phyloP scores from a whole-genome alignment of 257 asterid genomes.

The Capsicum baccatum region DNA sequence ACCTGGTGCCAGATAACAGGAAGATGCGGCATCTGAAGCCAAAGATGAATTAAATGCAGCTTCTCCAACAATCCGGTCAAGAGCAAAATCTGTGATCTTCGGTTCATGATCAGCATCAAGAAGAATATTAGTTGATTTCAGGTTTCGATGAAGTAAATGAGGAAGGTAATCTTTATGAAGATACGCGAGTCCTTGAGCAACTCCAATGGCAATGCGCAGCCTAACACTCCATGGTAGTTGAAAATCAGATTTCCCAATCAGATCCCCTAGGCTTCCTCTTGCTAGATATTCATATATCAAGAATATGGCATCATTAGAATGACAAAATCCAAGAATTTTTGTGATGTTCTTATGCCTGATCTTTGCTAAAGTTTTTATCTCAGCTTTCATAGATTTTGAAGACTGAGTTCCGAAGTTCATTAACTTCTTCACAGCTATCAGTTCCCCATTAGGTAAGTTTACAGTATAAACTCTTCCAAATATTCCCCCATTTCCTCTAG shows the following conservation, averaged over 20 bases:
- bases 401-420: constrained; percentile 53
- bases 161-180: constrained; percentile 80
- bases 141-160: constrained; percentile 69
- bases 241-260: constrained; percentile 50
- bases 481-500: constrained; percentile 55
- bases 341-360: constrained; percentile 74
- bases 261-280: constrained; percentile 77
- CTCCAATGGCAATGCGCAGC: constrained; percentile 69
- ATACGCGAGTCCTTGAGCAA: constrained; percentile 86
- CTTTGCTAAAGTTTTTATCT: constrained; percentile 77
- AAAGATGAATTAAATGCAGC: constrained; percentile 52
- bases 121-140: constrained; percentile 73
- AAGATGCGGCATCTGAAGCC: constrained; percentile 48
- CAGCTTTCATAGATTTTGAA: constrained; percentile 46
- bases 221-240: constrained; percentile 65
- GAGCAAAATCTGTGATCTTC: constrained; percentile 71
- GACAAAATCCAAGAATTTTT: constrained; percentile 80
- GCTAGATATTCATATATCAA: constrained; percentile 74
- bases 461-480: constrained; percentile 72
- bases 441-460: constrained; percentile 76
- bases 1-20: constrained; percentile 89
- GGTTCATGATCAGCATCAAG: constrained; percentile 77
- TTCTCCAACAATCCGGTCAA: constrained; percentile 72
- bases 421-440: constrained; percentile 70
- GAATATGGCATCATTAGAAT: constrained; percentile 59